These are phyloP conservation scores for Neurospora sp. DNA, from an alignment of 2,329 filamentous ascomycete species.

Conservation along the genomic window DNA sequence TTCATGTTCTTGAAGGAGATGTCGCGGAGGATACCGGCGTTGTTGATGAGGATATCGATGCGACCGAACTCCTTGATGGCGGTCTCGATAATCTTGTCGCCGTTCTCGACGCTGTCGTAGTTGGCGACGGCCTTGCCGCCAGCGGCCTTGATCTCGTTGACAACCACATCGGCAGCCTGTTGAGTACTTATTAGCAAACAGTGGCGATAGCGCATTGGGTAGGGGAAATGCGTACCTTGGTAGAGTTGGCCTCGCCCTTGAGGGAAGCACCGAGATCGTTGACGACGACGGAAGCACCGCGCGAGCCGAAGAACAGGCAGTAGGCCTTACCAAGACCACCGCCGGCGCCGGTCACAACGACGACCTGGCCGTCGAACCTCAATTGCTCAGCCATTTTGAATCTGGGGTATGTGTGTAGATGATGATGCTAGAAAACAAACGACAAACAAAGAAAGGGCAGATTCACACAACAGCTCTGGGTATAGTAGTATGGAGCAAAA, in stretches of 20 bases:
- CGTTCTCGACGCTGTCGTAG: conserved; percentile 90
- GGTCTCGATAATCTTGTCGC: conserved; percentile 88
- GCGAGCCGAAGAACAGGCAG: conserved; percentile 79
- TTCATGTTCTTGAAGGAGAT: conserved; percentile 98
- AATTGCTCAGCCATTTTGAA: conserved; percentile 52
- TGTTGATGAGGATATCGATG: conserved; percentile 94
- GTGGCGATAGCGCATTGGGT: conserved; percentile 1
- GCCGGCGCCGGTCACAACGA: conserved; percentile 79
- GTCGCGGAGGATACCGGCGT: conserved; percentile 90
- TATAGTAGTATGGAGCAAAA: not conserved
- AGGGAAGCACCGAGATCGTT: conserved; percentile 92
- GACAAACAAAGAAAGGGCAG: not conserved
- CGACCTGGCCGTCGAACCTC: conserved; percentile 79
- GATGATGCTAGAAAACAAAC: not conserved
- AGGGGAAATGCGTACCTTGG: conserved; percentile 52
- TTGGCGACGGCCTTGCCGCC: conserved; percentile 96
- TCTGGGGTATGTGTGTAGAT: conserved; percentile 5
- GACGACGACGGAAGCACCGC: conserved; percentile 69
- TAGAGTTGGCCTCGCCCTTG: conserved; percentile 82
- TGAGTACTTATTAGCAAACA: conserved; percentile 16
- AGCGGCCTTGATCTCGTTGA: conserved; percentile 72
- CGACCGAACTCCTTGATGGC: conserved; percentile 74
- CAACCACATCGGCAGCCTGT: conserved; percentile 73
- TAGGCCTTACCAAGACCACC: conserved; percentile 77
- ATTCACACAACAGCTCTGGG: not conserved